phyloP scores from a whole-genome alignment of 2,329 filamentous ascomycete species.

The Nemania diffusa region DNA sequence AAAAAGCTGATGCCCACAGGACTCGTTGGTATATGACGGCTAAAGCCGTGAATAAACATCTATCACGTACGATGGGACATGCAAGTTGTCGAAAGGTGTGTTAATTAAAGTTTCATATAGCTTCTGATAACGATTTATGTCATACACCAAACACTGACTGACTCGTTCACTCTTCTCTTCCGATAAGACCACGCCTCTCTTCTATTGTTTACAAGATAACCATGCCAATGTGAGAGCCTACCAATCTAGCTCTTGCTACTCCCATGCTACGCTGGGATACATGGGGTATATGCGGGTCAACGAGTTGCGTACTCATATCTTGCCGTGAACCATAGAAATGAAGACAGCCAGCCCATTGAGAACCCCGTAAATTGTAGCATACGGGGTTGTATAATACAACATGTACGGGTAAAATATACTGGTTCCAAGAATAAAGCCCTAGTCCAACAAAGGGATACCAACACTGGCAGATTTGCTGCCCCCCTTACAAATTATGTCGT shows the following conservation, averaged over 20 bases:
- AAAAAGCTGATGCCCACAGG: neutral
- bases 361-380: slow-evolving; percentile 16
- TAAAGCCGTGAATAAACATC: neutral
- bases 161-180: neutral
- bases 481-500: slow-evolving; percentile 26
- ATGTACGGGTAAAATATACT: slow-evolving; percentile 37
- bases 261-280: slow-evolving; percentile 7
- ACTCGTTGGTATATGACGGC: neutral
- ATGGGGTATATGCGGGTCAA: slow-evolving; percentile 10
- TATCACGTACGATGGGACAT: neutral
- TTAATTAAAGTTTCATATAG: slow-evolving; percentile 25
- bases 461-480: slow-evolving; percentile 4
- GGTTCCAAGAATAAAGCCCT: slow-evolving; percentile 36
- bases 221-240: slow-evolving; percentile 8
- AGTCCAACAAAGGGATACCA: slow-evolving; percentile 36
- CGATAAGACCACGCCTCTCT: slow-evolving; percentile 7
- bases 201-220: slow-evolving; percentile 30
- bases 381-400: slow-evolving; percentile 42
- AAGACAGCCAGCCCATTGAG: slow-evolving; percentile 31
- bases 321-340: slow-evolving; percentile 34
- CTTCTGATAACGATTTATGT: slow-evolving; percentile 1
- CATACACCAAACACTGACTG: slow-evolving; percentile 15
- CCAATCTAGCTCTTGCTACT: slow-evolving; percentile 4
- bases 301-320: slow-evolving; percentile 5
- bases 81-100: neutral